phyloP scores from a whole-genome alignment of 176 grass and related monocot genomes.

The maize (Zea mays) region Zm-B73-REFERENCE-NAM-5.0 NC_050097.1:98493501-98494000 shows the following conservation, averaged over 20 bases:
- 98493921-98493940: not conserved
- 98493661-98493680: slow-evolving; percentile 89
- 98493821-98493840: not conserved
- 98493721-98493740: slow-evolving; percentile 78
- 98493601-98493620: not conserved
- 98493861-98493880: slow-evolving; percentile 4
- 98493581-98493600: slow-evolving; percentile 1
- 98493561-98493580: not conserved
- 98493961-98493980: not conserved
- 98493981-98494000: not conserved
- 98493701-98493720: slow-evolving; percentile 68
- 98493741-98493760: slow-evolving; percentile 63
- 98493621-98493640: slow-evolving; percentile 43
- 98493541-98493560: not conserved
- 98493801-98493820: not conserved
- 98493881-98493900: not conserved
- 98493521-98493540: not conserved
- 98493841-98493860: not conserved
- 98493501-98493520: slow-evolving; percentile 65
- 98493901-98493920: not conserved
- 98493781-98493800: not conserved
- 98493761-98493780: slow-evolving; percentile 55
- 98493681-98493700: slow-evolving; percentile 56
- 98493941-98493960: not conserved
- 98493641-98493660: slow-evolving; percentile 60